Percentiles rank a stretch among this genome's conserved stretches.
Conservation (phyloP, 306 rosid genomes). For the Malus domestica region DNA sequence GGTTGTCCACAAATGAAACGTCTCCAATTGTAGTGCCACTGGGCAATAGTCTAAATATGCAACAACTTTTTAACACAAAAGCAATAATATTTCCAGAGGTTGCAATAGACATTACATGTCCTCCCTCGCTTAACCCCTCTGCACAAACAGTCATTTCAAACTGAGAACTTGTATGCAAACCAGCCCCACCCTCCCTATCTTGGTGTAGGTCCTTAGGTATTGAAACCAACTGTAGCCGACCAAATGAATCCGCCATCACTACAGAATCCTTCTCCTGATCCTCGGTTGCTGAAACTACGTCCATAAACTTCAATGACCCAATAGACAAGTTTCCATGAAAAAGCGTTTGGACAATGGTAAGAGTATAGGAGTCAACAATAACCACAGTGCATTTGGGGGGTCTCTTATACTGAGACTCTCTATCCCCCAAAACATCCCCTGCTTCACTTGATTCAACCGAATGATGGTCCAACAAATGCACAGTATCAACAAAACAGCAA, state of each 20-base stretch:
- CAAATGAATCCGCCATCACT: slow-evolving; percentile 63
- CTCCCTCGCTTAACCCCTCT: slow-evolving; percentile 41
- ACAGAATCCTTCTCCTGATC: slow-evolving; percentile 51
- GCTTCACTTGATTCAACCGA: slow-evolving; percentile 41
- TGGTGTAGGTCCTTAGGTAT: slow-evolving; percentile 40
- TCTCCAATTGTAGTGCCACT: slow-evolving; percentile 54
- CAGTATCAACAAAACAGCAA: slow-evolving; percentile 57
- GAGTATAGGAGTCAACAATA: slow-evolving; percentile 69
- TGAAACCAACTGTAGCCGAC: slow-evolving; percentile 52
- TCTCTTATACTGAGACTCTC: slow-evolving; percentile 53
- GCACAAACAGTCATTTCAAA: slow-evolving; percentile 38
- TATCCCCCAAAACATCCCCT: slow-evolving; percentile 36
- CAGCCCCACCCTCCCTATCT: slow-evolving; percentile 32
- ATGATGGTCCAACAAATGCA: slow-evolving; percentile 25
- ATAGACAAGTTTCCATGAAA: slow-evolving; percentile 79
- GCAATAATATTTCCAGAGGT: slow-evolving; percentile 38
- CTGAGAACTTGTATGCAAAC: slow-evolving; percentile 33
- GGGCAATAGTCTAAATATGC: slow-evolving; percentile 54
- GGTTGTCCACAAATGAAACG: slow-evolving; percentile 39
- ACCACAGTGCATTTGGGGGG: slow-evolving; percentile 59
- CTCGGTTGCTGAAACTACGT: slow-evolving; percentile 41
- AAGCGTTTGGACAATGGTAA: slow-evolving; percentile 63
- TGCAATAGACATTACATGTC: slow-evolving; percentile 44
- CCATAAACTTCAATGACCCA: slow-evolving; percentile 70
- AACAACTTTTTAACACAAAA: slow-evolving; percentile 43